Base-by-base conservation (phyloP, 495 filamentous ascomycete species). In the Penicillium goetzii region DNA sequence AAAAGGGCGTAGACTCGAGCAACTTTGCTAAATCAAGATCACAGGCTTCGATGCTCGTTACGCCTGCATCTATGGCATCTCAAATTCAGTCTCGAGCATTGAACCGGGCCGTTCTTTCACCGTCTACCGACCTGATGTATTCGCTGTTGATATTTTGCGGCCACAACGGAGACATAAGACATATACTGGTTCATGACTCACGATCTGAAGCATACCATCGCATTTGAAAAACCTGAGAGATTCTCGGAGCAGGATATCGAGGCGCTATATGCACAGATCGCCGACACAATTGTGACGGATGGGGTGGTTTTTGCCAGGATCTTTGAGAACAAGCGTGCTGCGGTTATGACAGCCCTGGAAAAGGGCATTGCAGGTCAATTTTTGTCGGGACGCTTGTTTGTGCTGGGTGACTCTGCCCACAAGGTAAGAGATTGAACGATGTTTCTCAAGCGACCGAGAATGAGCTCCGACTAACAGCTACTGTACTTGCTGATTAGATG, bases 81-180 rank as follows among this genome's bases (percentile, higher is more conserved):
- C 45, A 6, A 15, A 50, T 28, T 21, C 45, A 25, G 45, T 50
- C 21, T 26, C 21, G 7, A 14, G 45, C 6, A 26, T 50, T 26
- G 50, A 32, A 52, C 50, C 25, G 14, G 50, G 50, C 14, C 50
- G 26, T 4, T 52, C 50, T 11, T 52, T 52, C 30, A 52, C 49
- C n/a, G 25, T 50, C 19, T 50, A 52, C 11, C 23, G 23, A 52
- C 25, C 49, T 7, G 25, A 32, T 30, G 49, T 26, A 15, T 52
- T 52, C 49, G 4, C 45, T 50, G 45, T 32, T 52, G 50, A 32
- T 32, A 32, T 52, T 52, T 12, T 23, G 50, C 9, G 50, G 50
- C 1, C 14, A 32, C 11, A 4, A 25, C 8, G 50, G 50, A 10
- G 50, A 30, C 15, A 32, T 32, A 0, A 10, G 50, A 30, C 15